Percentiles rank a stretch among this genome's conserved stretches.
phyloP scores from a whole-genome alignment of 345 rosid genomes.

The Combretum micranthum region DNA sequence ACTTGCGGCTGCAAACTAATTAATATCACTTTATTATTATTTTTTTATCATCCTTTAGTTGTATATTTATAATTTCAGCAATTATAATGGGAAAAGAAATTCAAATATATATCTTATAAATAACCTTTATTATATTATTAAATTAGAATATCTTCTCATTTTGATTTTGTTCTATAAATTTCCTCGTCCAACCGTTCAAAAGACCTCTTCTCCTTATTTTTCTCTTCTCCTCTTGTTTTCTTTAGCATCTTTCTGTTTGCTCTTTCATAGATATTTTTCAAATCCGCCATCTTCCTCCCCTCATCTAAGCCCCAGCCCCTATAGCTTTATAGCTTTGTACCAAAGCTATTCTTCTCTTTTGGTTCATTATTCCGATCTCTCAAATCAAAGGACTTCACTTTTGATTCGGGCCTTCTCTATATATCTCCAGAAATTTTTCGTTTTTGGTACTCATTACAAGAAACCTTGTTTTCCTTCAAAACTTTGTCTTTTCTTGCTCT shows the following conservation, averaged over 20 bases:
- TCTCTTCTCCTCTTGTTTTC: slow-evolving; percentile 1
- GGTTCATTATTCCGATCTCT: background rate
- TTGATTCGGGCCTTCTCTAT: background rate
- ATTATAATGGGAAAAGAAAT: no score
- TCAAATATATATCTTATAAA: background rate
- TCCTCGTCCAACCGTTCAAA: background rate
- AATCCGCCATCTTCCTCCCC: background rate
- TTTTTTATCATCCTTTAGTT: no score
- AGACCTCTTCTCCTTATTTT: slow-evolving; percentile 12
- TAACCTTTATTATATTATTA: slow-evolving; percentile 8
- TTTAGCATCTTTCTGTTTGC: slow-evolving; percentile 8
- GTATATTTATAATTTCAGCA: no score
- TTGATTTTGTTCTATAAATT: slow-evolving; percentile 45
- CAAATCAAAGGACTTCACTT: slow-evolving; percentile 6
- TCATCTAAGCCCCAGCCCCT: background rate
- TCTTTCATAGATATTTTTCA: background rate
- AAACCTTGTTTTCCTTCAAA: background rate
- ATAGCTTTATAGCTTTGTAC: slow-evolving; percentile 3
- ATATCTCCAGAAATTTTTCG: background rate
- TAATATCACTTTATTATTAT: no score
- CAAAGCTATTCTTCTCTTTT: slow-evolving; percentile 13
- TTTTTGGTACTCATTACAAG: background rate
- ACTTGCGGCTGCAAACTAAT: no score
- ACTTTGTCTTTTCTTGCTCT: background rate
- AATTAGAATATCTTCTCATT: background rate